A percentile compares a stretch with the other conserved stretches of the same genome.
Conservation (phyloP, 108 stramenopile species). For the Cyclotella sp. region DNA sequence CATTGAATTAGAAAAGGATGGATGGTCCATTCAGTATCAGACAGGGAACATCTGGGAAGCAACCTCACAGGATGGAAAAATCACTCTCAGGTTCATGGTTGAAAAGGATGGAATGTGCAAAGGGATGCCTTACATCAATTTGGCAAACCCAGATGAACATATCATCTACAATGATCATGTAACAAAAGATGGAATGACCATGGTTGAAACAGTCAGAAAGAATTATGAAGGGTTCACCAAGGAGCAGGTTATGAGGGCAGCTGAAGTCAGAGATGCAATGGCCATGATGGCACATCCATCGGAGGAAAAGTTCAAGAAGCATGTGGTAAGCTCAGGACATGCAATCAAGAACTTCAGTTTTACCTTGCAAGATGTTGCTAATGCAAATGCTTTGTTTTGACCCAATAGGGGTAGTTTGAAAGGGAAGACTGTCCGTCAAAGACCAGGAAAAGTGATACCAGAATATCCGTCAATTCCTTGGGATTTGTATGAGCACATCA, state of each 20-base stretch:
- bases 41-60: not conserved
- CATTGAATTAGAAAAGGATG: not conserved
- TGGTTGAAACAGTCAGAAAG: not conserved
- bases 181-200: not conserved
- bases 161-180: not conserved
- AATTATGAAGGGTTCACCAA: constrained; percentile 1
- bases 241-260: not conserved
- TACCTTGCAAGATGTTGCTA: not conserved
- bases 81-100: not conserved
- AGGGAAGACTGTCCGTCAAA: not conserved
- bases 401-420: not conserved
- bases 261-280: not conserved
- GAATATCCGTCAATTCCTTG: constrained; percentile 1
- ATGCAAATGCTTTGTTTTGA: not conserved
- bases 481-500: not conserved
- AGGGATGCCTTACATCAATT: too few species aligned
- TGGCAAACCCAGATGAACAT: too few species aligned
- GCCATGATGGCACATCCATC: not conserved
- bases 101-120: not conserved
- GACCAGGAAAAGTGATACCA: not conserved
- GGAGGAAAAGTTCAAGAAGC: not conserved
- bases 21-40: not conserved
- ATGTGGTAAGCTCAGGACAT: not conserved
- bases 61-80: not conserved
- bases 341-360: not conserved